Conservation (phyloP, 2,329 filamentous ascomycete genomes). For the Aureobasidium sp. region DNA sequence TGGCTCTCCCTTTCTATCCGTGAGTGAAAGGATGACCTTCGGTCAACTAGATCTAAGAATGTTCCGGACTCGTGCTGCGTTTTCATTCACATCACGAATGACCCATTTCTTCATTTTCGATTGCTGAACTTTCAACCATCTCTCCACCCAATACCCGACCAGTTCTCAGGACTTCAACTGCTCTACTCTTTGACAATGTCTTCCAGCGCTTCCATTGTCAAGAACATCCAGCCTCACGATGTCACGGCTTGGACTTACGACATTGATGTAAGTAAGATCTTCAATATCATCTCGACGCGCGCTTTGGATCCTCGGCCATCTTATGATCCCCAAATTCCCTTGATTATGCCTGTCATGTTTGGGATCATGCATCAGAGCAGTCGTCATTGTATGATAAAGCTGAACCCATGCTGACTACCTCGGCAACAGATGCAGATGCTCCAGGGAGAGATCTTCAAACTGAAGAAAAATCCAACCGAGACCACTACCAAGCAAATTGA, state of each 20-base stretch:
- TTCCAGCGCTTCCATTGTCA: neutral
- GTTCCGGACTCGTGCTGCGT: neutral
- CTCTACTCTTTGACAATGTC: neutral
- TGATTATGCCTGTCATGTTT: too few relatives aligned
- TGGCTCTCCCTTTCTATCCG: neutral
- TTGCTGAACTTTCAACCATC: neutral
- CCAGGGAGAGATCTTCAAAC: neutral
- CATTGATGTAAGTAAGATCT: constrained; percentile 1
- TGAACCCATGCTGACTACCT: neutral
- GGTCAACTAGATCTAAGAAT: neutral
- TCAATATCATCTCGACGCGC: neutral
- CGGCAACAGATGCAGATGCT: neutral
- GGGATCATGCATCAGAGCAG: too few relatives aligned
- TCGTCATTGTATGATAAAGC: too few relatives aligned
- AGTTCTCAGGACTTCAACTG: neutral
- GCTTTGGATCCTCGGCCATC: neutral
- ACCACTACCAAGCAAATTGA: neutral
- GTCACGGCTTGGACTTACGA: constrained; percentile 4
- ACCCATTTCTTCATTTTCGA: neutral
- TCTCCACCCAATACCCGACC: neutral
- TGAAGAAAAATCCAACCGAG: neutral
- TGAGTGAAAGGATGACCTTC: too few relatives aligned
- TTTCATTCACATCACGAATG: neutral
- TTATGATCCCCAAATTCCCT: too few relatives aligned
- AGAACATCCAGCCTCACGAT: neutral